phyloP scores from a whole-genome alignment of 345 rosid species.

The Rhizophora mangle region DNA sequence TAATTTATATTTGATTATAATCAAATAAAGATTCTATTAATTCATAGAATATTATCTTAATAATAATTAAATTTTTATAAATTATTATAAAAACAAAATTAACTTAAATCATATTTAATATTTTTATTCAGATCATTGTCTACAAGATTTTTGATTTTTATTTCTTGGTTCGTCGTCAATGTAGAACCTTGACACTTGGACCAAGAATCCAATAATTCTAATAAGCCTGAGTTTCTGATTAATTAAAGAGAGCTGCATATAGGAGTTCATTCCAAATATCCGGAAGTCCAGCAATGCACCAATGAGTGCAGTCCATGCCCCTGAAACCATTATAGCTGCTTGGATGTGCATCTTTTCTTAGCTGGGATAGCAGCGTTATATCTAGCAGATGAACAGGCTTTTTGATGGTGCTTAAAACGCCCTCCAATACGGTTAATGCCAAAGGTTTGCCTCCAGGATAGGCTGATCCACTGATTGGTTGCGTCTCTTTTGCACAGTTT shows the following conservation, averaged over 20 bases:
- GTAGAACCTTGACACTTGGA: too few relatives aligned
- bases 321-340: slow-evolving; percentile 43
- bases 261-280: slow-evolving; percentile 68
- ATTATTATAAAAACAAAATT: too few relatives aligned
- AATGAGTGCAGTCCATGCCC: slow-evolving; percentile 72
- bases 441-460: slow-evolving; percentile 39
- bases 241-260: slow-evolving; percentile 33
- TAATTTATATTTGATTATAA: too few relatives aligned
- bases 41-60: too few relatives aligned
- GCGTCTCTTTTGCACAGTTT: slow-evolving; percentile 43
- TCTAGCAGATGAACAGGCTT: slow-evolving; percentile 56
- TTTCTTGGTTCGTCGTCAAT: too few relatives aligned
- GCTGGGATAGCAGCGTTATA: slow-evolving; percentile 59
- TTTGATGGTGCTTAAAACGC: slow-evolving; percentile 34
- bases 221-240: background rate
- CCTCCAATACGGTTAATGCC: slow-evolving; percentile 40
- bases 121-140: too few relatives aligned
- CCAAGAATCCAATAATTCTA: background rate
- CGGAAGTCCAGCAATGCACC: slow-evolving; percentile 66
- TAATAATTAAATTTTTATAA: too few relatives aligned
- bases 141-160: too few relatives aligned
- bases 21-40: too few relatives aligned
- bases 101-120: too few relatives aligned
- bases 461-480: slow-evolving; percentile 40
- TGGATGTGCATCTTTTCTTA: slow-evolving; percentile 74